These are phyloP conservation scores for Plasmodium fragile DNA, from an alignment of 169 alveolate genomes.

Conservation along the genomic window DNA sequence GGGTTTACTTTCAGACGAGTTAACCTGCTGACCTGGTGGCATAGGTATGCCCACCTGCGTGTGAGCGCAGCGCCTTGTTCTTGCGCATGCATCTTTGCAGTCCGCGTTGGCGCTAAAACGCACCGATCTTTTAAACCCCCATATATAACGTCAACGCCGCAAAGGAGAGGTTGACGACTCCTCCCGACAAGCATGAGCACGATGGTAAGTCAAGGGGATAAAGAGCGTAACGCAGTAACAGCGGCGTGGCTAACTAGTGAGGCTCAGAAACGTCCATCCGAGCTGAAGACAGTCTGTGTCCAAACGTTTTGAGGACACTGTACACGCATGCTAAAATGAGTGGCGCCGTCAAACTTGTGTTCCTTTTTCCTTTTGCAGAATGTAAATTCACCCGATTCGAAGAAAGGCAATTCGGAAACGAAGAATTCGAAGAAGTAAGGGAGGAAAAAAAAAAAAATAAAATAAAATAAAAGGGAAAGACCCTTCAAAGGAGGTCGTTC, in stretches of 20 bases:
- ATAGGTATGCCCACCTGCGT: neutral
- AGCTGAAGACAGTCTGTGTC: neutral
- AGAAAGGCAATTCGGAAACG: conserved; percentile 40
- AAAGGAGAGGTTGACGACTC: neutral
- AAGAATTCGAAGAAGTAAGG: conserved; percentile 57
- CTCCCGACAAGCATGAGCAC: neutral
- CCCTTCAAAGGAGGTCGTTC: neutral
- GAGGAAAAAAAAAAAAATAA: neutral
- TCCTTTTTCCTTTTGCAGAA: conserved; percentile 16
- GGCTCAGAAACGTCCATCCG: neutral
- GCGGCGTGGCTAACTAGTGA: neutral
- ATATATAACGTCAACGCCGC: neutral
- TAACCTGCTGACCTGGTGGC: neutral
- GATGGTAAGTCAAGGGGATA: neutral
- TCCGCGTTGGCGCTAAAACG: neutral
- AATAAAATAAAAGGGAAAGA: neutral
- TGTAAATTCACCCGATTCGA: conserved; percentile 10
- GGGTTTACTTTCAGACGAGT: neutral
- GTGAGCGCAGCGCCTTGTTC: neutral
- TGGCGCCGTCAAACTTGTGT: neutral
- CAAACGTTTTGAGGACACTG: neutral
- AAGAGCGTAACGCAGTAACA: neutral
- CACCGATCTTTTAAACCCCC: neutral
- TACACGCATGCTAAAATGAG: neutral
- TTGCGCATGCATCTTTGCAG: neutral